Evolutionary conservation across 2,329 filamentous ascomycete species (phyloP), one percentile per base, ranked within the genome.

Genomic region (Hirsutella thompsonii): DNA sequence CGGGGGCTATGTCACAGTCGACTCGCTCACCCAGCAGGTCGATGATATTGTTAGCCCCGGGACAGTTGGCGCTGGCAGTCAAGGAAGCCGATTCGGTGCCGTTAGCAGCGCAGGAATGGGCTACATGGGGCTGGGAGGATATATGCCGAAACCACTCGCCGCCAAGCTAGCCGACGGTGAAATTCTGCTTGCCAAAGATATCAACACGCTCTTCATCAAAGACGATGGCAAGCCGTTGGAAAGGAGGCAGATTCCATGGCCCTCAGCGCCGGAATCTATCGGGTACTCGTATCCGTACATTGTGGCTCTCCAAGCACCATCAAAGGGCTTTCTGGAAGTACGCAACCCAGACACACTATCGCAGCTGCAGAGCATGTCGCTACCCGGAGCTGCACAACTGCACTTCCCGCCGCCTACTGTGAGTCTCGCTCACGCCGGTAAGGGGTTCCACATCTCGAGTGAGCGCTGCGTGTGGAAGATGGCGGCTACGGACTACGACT

Each of bases 261-360:
- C 80, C 34, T 70, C 76, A 28, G 86, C 90, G 1, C 93, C 92
- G 1, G 89, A 95, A 52, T 82, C 82, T 42, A 81, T 98, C 44
- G 92, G 90, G 19, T 98, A 95, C 59, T 95, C 89, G 19, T 98
- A 98, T 57, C 92, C 92, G 0, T 98, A 95, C 56, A 80, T 98
- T 42, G 68, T 98, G 38, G 85, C 88, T 9, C 67, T 98, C 13
- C 88, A 94, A 55, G 70, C 87, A 8, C 79, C 87, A 1, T 72
- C 83, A 1, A 94, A 92, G 59, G 88, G 90, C 3, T 78, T 76
- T 0, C 66, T 98, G 10, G 92, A 98, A 61, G 82, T 98, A 30
- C 76, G 92, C 33, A 98, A 95, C 54, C 90, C 92, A 0, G 83
- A 92, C 43, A 96, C 90, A 0, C 65, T 96, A 36, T 92, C 81